Conservation (phyloP, 2,329 filamentous ascomycete species). For the Phaeosphaeriaceae sp. region DNA sequence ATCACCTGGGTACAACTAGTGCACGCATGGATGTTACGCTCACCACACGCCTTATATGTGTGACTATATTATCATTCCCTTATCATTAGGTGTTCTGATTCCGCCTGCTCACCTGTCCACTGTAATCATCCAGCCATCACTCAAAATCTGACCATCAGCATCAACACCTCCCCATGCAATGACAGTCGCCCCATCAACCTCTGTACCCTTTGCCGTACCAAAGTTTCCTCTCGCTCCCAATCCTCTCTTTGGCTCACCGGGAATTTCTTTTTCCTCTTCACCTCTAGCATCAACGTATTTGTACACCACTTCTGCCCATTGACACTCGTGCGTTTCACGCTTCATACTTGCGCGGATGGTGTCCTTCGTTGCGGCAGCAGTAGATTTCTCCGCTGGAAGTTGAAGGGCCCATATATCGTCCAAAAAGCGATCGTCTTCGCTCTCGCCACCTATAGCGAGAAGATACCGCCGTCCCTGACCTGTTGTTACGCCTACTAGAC, state of each 20-base stretch:
- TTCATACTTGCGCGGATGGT: slow-evolving; percentile 54
- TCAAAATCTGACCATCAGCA: slow-evolving; percentile 47
- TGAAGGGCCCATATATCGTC: slow-evolving; percentile 62
- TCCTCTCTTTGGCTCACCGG: slow-evolving; percentile 47
- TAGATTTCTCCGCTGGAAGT: slow-evolving; percentile 55
- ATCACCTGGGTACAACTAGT: too few species aligned
- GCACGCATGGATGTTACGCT: neutral
- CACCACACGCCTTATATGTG: too few species aligned
- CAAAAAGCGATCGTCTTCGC: slow-evolving; percentile 31
- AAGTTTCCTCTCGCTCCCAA: slow-evolving; percentile 51
- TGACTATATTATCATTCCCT: too few species aligned
- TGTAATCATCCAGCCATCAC: slow-evolving; percentile 53
- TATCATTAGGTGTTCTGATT: neutral
- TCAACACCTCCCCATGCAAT: slow-evolving; percentile 62
- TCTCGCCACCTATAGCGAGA: slow-evolving; percentile 57
- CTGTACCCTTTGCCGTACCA: slow-evolving; percentile 48
- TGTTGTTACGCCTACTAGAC: slow-evolving; percentile 56
- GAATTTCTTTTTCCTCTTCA: slow-evolving; percentile 51
- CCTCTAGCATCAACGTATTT: slow-evolving; percentile 52
- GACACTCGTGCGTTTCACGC: slow-evolving; percentile 54
- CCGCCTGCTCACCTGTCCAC: slow-evolving; percentile 37
- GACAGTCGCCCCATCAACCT: slow-evolving; percentile 56
- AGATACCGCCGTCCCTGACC: slow-evolving; percentile 62
- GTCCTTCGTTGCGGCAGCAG: slow-evolving; percentile 59
- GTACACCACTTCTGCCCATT: slow-evolving; percentile 60